Base-by-base conservation (phyloP, 345 rosid genomes). In the Pistacia integerrima region DNA sequence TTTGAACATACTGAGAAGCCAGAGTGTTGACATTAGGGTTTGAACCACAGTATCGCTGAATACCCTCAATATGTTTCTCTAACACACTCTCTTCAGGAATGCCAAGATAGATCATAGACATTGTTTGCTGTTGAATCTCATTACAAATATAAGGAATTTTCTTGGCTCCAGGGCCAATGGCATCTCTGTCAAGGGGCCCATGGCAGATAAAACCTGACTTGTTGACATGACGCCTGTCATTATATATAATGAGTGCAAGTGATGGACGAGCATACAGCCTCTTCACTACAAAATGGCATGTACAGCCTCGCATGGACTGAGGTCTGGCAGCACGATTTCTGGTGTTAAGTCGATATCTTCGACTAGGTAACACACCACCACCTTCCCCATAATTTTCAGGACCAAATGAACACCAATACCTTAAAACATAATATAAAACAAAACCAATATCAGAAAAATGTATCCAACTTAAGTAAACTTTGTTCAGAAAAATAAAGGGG, bases 361-460 rank as follows among this genome's bases (percentile, higher is more conserved):
- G 84, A 83, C 97, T 93, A 38, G 99, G 99, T 52, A 96, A 85
- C 58, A 90, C 82, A 58, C 83, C 84, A 73, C 99, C 98, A 74
- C 97, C 98, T 89, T 93, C 97, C 20, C 98, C 98, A 74, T 96
- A 93, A 87, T 93, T 93, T 89, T 96, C 97, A 74, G 98, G 97
- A 69, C 99, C 99, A 74, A 93, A 92, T n/a, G 93, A 96, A 61
- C 97, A 96, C 95, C 97, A 93, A 85, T 93, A 93, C 86, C 99
- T 92, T 69, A 64, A 64, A 69, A 33, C 18, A 28, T 55, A 11
- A 62, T 20, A 54, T 6, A 16, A 67, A 58, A n/a, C 5, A 25
- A 44, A 59, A 13, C 4, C 51, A 77, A 67, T 46, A 22, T 69
- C 17, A 36, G 58, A 54, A 59, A 30, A n/a, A 25, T 49, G 38